Base-by-base conservation (phyloP, 441 rosid genomes). In the Erysimum cheiri region DNA sequence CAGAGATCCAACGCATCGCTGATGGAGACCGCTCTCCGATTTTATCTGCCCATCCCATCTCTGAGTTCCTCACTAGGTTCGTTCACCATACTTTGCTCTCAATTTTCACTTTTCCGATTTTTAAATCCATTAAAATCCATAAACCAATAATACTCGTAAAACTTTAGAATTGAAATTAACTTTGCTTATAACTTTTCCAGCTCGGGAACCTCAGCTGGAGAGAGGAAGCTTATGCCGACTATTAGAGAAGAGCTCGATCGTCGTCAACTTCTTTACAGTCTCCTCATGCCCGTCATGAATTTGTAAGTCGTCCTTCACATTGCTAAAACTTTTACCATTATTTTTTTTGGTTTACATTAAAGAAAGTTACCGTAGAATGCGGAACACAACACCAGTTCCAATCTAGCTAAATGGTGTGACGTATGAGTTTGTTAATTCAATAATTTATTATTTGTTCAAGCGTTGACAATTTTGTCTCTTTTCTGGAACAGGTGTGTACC, bases 261-360 rank as follows among this genome's bases (percentile, higher is more conserved):
- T 73, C 92, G 97, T 8, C 97, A 89, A 74, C 78, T 85, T 70
- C 85, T 93, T 12, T 93, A 93, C 69, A 91, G 94, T 81, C 85
- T 93, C 33, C 96, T 93, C 67, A 89, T 89, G 96, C 98, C 98
- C 47, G 97, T 93, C 8, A 93, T 93, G 98, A 93, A 91, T 78
- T 86, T 91, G 97, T 93, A 82, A 83, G n/a, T n/a, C n/a, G 97
- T 82, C 35, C 5, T 46, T 56, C 11, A 32, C 36, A 11, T 24
- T 13, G 5, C 5, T 41, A 52, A 52, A 70, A 50, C 61, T 56
- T 36, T 37, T 24, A 37, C 14, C 63, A 24, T 37, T 44, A 1
- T 2, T 14, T 15, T 15, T 7, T 15, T 15, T 44, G 11, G 24
- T 15, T 44, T n/a, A 19, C 19, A 43, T 43, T 43, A 14, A 19